phyloP scores from a whole-genome alignment of 2,329 filamentous ascomycete genomes.

The Thelonectria rubi region DNA sequence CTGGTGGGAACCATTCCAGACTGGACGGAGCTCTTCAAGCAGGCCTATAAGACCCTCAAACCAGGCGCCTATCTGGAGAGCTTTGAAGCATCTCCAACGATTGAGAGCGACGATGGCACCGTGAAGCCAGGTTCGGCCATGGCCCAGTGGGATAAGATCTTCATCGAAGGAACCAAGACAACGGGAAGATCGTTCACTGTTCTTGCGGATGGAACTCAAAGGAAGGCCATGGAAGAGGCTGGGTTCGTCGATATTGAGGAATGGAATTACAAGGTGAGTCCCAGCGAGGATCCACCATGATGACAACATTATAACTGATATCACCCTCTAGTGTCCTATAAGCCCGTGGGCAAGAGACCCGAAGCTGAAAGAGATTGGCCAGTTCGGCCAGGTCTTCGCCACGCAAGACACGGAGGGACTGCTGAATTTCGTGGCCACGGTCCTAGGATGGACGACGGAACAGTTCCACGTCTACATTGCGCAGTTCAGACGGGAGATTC shows the following conservation, averaged over 20 bases:
- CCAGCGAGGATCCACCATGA: not conserved
- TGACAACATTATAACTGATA: not conserved
- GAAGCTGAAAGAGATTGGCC: constrained; percentile 33
- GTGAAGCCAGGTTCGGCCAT: constrained; percentile 28
- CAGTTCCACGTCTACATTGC: constrained; percentile 47
- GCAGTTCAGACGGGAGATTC: constrained; percentile 44
- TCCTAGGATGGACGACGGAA: constrained; percentile 45
- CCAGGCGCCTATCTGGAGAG: constrained; percentile 30
- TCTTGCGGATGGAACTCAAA: constrained; percentile 27
- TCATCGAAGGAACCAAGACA: constrained; percentile 27
- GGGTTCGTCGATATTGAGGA: constrained; percentile 26
- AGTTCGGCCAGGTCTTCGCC: constrained; percentile 33
- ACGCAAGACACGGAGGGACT: constrained; percentile 25
- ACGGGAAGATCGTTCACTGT: constrained; percentile 28
- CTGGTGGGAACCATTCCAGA: constrained; percentile 28
- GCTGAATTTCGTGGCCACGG: constrained; percentile 8
- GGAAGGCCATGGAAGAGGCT: constrained; percentile 22
- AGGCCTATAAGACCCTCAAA: constrained; percentile 24
- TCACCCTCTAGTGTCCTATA: constrained; percentile 17
- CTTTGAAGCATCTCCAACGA: constrained; percentile 26
- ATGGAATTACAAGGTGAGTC: constrained; percentile 24
- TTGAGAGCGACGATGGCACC: constrained; percentile 26
- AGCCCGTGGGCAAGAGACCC: constrained; percentile 35
- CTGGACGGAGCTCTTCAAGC: constrained; percentile 25
- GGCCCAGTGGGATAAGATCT: constrained; percentile 35